Conservation (phyloP, 1,284 basidiomycete genomes). For the Cryptococcus depauperatus region DNA sequence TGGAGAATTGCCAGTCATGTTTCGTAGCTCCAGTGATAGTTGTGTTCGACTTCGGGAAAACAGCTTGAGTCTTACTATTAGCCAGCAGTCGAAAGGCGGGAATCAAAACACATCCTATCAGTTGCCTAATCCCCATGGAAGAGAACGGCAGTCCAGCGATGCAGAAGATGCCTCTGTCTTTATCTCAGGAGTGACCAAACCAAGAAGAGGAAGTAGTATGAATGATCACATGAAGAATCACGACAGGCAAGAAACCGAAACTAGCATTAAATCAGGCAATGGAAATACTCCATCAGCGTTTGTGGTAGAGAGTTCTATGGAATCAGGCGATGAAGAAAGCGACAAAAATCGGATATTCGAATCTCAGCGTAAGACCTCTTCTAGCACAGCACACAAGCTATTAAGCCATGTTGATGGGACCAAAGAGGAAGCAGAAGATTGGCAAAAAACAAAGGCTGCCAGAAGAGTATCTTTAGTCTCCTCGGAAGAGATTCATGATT, state of each 20-base stretch:
- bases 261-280: not conserved
- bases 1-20: slow-evolving; percentile 21
- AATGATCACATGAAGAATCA: not conserved
- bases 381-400: slow-evolving; percentile 30
- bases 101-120: not conserved
- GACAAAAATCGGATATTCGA: slow-evolving; percentile 32
- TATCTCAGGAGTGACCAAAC: not conserved
- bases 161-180: not conserved
- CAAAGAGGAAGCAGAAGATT: slow-evolving; percentile 2
- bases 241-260: not conserved
- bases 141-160: slow-evolving; percentile 1
- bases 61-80: not conserved
- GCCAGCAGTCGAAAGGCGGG: not conserved
- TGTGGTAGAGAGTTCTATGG: slow-evolving; percentile 12
- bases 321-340: not conserved
- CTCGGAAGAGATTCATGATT: slow-evolving; percentile 5
- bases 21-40: slow-evolving; percentile 14
- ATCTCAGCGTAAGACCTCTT: not conserved
- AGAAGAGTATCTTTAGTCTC: slow-evolving; percentile 63
- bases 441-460: slow-evolving; percentile 46
- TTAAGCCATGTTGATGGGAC: slow-evolving; percentile 45
- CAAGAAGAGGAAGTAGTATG: not conserved
- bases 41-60: not conserved
- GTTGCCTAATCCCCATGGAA: not conserved
- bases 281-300: slow-evolving; percentile 8